Evolutionary conservation across 2,329 filamentous ascomycete species (phyloP).

Genomic region (Colletotrichum incanum): DNA sequence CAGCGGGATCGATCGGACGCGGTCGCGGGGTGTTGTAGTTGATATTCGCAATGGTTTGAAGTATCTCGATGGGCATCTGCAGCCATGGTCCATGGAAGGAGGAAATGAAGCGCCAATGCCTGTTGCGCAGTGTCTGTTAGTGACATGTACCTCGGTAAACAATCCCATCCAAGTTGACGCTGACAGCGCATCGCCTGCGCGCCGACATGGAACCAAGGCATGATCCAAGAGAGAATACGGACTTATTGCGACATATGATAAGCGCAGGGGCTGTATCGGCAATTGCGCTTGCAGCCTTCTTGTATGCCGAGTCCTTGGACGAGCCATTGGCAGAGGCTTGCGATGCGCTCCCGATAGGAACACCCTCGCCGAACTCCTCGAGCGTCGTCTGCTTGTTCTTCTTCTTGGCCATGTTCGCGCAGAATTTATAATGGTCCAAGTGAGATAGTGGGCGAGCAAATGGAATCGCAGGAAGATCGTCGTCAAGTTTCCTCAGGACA

Average conservation of each 20-base stretch:
- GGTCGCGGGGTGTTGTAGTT: conserved; percentile 85
- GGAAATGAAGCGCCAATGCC: conserved; percentile 89
- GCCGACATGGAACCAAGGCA: conserved; percentile 6
- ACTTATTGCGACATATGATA: conserved; percentile 80
- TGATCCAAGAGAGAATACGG: conserved; percentile 53
- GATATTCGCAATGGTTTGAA: conserved; percentile 83
- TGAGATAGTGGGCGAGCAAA: neutral
- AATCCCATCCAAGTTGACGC: neutral
- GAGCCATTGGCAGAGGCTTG: conserved; percentile 24
- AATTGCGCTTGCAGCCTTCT: conserved; percentile 47
- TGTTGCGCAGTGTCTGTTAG: conserved; percentile 53
- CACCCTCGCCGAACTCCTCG: conserved; percentile 48
- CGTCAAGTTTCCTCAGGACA: conserved; percentile 15
- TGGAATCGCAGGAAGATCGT: conserved; percentile 9
- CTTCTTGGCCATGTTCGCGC: conserved; percentile 61
- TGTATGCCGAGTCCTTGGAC: conserved; percentile 41
- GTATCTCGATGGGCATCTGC: conserved; percentile 82
- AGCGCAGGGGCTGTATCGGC: conserved; percentile 63
- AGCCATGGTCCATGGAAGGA: conserved; percentile 89
- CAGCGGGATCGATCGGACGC: conserved; percentile 82
- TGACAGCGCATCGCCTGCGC: neutral
- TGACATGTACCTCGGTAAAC: conserved; percentile 4
- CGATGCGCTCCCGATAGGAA: conserved; percentile 35
- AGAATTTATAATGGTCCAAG: neutral
- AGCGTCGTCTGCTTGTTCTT: conserved; percentile 59